Conservation (phyloP, 495 filamentous ascomycete species). For the Amphirosellinia nigrospora region DNA sequence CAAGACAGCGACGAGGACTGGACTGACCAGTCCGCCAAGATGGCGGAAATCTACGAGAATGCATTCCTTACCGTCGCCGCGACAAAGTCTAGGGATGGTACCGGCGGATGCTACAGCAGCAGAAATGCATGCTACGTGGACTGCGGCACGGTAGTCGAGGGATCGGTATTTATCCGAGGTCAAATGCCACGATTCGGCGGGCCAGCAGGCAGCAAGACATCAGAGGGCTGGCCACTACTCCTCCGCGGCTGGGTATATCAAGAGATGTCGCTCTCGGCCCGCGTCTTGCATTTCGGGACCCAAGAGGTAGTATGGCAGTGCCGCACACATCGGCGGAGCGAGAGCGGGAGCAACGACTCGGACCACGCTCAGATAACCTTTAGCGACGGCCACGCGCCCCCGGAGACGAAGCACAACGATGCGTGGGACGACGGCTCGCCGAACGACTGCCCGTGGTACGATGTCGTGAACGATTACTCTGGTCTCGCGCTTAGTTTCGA, state of each 20-base stretch:
- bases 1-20: constrained; percentile 38
- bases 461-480: constrained; percentile 13
- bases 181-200: not conserved
- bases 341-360: constrained; percentile 11
- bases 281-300: constrained; percentile 35
- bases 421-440: not conserved
- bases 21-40: constrained; percentile 4
- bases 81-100: not conserved
- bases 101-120: constrained; percentile 8
- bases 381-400: not conserved
- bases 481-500: constrained; percentile 14
- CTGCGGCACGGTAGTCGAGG: not conserved
- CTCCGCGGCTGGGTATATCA: constrained; percentile 43
- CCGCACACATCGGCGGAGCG: constrained; percentile 16
- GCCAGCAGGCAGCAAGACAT: not conserved
- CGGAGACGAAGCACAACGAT: not conserved
- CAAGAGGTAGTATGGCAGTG: constrained; percentile 44
- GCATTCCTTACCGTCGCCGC: constrained; percentile 12
- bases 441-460: constrained; percentile 1
- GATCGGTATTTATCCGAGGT: not conserved
- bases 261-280: constrained; percentile 37
- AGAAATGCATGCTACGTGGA: not conserved
- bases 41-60: not conserved
- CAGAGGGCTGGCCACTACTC: constrained; percentile 12
- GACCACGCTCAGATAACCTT: not conserved